Conservation (phyloP, 2,329 filamentous ascomycete genomes). For the Aspergillus piperis region DNA sequence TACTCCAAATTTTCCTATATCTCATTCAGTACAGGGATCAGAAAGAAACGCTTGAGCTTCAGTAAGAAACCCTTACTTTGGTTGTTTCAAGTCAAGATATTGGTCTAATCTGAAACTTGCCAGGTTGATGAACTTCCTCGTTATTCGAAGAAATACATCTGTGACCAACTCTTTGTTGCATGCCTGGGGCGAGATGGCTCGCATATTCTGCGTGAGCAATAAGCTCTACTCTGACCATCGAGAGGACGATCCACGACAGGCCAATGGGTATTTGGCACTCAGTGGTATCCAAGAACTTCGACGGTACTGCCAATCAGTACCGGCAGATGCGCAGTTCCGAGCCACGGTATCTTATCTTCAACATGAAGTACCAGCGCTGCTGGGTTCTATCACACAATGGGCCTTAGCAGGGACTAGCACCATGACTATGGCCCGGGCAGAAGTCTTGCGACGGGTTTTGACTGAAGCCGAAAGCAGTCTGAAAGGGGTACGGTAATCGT, state of each 20-base stretch:
- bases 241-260: background rate
- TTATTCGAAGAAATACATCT: constrained; percentile 10
- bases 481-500: constrained; percentile 9
- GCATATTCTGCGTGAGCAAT: constrained; percentile 27
- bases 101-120: background rate
- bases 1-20: no score
- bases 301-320: constrained; percentile 23
- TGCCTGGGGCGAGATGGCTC: background rate
- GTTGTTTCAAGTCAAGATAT: background rate
- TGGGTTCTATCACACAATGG: constrained; percentile 24
- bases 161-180: background rate
- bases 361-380: constrained; percentile 15
- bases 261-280: constrained; percentile 17
- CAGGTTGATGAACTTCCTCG: constrained; percentile 6
- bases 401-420: constrained; percentile 13
- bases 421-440: constrained; percentile 17
- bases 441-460: constrained; percentile 14
- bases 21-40: constrained; percentile 3
- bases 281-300: constrained; percentile 26
- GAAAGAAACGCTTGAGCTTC: constrained; percentile 5
- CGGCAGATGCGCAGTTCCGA: constrained; percentile 20
- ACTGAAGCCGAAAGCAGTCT: constrained; percentile 11
- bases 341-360: constrained; percentile 15
- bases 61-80: background rate
- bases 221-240: constrained; percentile 17